Conservation (phyloP, 495 filamentous ascomycete species). For the Podospora conica region DNA sequence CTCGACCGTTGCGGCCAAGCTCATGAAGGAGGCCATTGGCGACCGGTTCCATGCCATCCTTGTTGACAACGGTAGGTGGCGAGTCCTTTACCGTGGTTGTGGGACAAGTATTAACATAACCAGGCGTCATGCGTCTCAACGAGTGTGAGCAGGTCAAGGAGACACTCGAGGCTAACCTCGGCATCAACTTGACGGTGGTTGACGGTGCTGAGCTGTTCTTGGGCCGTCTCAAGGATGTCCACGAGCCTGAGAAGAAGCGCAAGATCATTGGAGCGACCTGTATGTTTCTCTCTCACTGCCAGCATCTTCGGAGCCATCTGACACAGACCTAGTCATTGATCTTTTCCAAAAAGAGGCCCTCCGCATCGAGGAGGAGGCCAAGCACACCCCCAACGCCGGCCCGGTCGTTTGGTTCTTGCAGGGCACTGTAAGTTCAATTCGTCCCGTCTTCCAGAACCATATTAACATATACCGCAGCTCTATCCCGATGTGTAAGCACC, state of each 20-base stretch:
- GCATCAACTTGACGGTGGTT: constrained; percentile 85
- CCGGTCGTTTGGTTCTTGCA: constrained; percentile 27
- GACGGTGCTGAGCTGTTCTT: constrained; percentile 76
- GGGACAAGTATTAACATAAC: neutral
- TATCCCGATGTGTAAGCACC: constrained; percentile 33
- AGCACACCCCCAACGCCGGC: constrained; percentile 43
- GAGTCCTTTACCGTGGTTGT: neutral
- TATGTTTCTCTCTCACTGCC: neutral
- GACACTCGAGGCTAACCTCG: constrained; percentile 66
- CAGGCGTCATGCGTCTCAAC: constrained; percentile 74
- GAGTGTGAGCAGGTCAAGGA: constrained; percentile 77
- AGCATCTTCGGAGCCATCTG: neutral
- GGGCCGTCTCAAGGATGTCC: constrained; percentile 62
- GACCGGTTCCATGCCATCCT: constrained; percentile 85
- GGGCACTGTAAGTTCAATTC: constrained; percentile 19
- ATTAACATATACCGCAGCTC: constrained; percentile 14
- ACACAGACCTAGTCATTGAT: constrained; percentile 56
- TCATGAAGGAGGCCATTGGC: constrained; percentile 51
- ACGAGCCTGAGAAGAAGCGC: constrained; percentile 84
- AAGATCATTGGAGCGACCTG: constrained; percentile 68
- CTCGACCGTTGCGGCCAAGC: constrained; percentile 77
- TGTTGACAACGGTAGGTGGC: constrained; percentile 57
- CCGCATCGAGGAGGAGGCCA: constrained; percentile 64
- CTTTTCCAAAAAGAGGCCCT: constrained; percentile 77
- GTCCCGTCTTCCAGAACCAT: neutral